Evolutionary conservation across 345 rosid genomes (phyloP).

Genomic region (Melaleuca alternifolia): DNA sequence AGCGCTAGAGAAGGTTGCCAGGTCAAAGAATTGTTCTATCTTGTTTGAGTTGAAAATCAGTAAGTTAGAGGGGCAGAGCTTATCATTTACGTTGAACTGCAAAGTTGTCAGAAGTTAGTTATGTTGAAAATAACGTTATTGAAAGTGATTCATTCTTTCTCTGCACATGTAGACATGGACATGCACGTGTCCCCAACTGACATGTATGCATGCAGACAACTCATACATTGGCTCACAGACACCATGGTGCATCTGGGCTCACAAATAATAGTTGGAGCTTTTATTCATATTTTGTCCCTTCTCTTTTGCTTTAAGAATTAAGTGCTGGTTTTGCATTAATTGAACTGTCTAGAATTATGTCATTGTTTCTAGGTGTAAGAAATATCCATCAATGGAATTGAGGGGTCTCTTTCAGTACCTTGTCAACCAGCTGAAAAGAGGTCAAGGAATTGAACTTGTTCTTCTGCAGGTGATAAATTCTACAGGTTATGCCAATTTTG

Average conservation of each 20-base stretch:
- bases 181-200: background rate
- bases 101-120: background rate
- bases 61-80: background rate
- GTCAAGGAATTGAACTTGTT: slow-evolving; percentile 95
- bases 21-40: background rate
- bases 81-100: background rate
- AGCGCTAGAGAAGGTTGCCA: background rate
- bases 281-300: background rate
- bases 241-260: background rate
- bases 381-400: slow-evolving; percentile 97
- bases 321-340: background rate
- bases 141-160: background rate
- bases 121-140: background rate
- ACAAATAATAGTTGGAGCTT: background rate
- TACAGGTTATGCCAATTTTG: slow-evolving; percentile 2
- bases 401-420: slow-evolving; percentile 98
- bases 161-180: background rate
- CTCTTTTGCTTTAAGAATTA: background rate
- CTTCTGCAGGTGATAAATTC: slow-evolving; percentile 65
- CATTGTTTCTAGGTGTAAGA: slow-evolving; percentile 63
- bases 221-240: background rate
- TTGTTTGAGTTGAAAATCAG: background rate
- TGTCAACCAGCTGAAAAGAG: slow-evolving; percentile 92
- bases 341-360: background rate
- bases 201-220: background rate